A percentile compares a stretch with the other conserved stretches of the same genome.
Evolutionary conservation across 164 flowering plant species (phyloP).

Genomic region (Euptelea pleiosperma): DNA sequence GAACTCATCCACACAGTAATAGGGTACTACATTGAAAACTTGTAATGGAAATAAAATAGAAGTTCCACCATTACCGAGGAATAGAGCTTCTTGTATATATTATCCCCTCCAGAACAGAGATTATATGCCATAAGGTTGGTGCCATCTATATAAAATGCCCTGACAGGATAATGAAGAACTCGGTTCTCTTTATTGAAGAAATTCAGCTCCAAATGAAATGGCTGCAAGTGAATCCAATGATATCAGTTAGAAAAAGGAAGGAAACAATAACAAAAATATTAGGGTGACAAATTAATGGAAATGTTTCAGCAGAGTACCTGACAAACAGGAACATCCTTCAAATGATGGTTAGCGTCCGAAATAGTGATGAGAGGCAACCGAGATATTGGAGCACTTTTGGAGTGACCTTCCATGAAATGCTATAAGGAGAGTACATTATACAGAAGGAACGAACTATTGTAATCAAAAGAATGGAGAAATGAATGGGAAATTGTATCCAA

Average conservation of each 20-base stretch:
- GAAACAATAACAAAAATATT: neutral
- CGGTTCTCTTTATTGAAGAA: constrained; percentile 89
- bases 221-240: constrained; percentile 44
- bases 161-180: constrained; percentile 92
- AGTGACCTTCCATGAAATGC: constrained; percentile 99
- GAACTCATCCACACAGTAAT: too few species aligned
- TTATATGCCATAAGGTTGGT: constrained; percentile 86
- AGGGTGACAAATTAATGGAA: neutral
- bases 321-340: constrained; percentile 85
- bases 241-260: constrained; percentile 13
- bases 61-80: constrained; percentile 45
- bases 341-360: constrained; percentile 56
- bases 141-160: constrained; percentile 90
- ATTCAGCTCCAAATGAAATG: constrained; percentile 93
- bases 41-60: neutral
- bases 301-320: constrained; percentile 42
- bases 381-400: constrained; percentile 85
- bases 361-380: constrained; percentile 85
- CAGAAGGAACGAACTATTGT: constrained; percentile 3
- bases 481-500: too few species aligned
- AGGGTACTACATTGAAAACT: neutral
- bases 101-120: constrained; percentile 77
- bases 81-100: constrained; percentile 81
- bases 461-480: neutral
- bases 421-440: constrained; percentile 24